These are phyloP conservation scores for Nitzschia sp. DNA, from an alignment of 108 stramenopile species.

Conservation along the genomic window DNA sequence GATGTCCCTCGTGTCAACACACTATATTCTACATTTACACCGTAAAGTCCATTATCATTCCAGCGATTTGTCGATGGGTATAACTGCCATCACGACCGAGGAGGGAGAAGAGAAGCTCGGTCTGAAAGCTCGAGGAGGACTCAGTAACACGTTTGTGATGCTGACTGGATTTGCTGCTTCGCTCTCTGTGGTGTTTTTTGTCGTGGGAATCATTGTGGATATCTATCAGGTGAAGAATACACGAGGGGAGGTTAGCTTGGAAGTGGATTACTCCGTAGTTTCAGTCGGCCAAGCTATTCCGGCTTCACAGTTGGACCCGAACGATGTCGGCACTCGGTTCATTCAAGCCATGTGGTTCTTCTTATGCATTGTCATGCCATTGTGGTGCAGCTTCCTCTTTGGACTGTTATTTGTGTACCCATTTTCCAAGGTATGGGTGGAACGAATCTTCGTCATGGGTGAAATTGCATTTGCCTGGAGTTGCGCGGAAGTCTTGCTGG, in stretches of 20 bases:
- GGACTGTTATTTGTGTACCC: constrained; percentile 62
- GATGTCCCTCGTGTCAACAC: constrained; percentile 63
- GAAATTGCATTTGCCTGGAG: constrained; percentile 82
- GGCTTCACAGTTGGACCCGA: constrained; percentile 41
- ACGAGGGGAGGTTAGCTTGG: constrained; percentile 54
- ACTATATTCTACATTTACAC: constrained; percentile 69
- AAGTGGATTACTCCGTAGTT: constrained; percentile 59
- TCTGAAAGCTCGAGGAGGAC: constrained; percentile 46
- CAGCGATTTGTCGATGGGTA: background rate
- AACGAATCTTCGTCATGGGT: constrained; percentile 56
- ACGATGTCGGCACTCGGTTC: constrained; percentile 52
- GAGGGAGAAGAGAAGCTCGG: constrained; percentile 30
- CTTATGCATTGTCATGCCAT: constrained; percentile 72
- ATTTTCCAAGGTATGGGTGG: constrained; percentile 44
- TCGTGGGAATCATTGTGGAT: constrained; percentile 46
- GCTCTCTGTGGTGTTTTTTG: constrained; percentile 29
- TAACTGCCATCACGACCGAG: background rate
- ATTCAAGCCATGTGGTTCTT: constrained; percentile 77
- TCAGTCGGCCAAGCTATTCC: constrained; percentile 71
- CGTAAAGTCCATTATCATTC: constrained; percentile 47
- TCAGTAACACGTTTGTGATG: constrained; percentile 34
- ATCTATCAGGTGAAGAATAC: constrained; percentile 65
- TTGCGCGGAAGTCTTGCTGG: constrained; percentile 73
- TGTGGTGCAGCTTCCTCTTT: constrained; percentile 54
- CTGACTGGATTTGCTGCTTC: constrained; percentile 31